Conservation (phyloP, 1,139 yeast species). For the Yamadazyma membranifaciens region DNA sequence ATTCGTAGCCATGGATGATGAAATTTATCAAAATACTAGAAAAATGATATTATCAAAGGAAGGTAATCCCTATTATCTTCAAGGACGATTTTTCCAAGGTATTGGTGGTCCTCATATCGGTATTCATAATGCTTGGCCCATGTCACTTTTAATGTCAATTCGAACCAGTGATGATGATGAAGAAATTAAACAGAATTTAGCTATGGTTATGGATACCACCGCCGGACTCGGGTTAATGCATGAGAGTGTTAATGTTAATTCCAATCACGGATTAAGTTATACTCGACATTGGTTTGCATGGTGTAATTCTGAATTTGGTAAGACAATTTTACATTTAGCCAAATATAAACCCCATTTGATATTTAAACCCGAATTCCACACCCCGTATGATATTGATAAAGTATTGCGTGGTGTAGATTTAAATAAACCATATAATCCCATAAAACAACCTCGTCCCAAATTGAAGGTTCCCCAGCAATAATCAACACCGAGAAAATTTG, state of each 20-base stretch:
- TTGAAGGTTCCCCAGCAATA: not conserved
- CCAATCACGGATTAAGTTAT: conserved; percentile 42
- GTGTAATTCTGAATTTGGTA: conserved; percentile 92
- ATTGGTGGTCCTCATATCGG: conserved; percentile 94
- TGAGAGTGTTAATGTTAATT: conserved; percentile 72
- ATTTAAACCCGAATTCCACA: conserved; percentile 44
- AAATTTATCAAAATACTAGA: conserved; percentile 74
- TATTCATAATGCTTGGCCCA: conserved; percentile 82
- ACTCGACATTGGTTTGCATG: conserved; percentile 92
- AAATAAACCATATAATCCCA: not conserved
- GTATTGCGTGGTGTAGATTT: not conserved
- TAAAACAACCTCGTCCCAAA: not conserved
- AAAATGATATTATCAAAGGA: conserved; percentile 64
- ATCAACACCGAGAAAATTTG: conserved; percentile 4
- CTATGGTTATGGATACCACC: conserved; percentile 57
- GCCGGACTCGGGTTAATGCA: conserved; percentile 81
- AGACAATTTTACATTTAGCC: conserved; percentile 75
- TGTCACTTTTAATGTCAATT: conserved; percentile 72
- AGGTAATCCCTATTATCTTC: conserved; percentile 77
- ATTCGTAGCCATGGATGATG: conserved; percentile 49
- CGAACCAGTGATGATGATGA: conserved; percentile 72
- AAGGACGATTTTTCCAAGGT: conserved; percentile 66
- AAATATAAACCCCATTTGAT: conserved; percentile 71
- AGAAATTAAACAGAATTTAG: conserved; percentile 56
- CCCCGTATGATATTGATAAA: conserved; percentile 25